Evolutionary conservation across 139 green algal genomes (phyloP).

Genomic region (Chlorella sp.): DNA sequence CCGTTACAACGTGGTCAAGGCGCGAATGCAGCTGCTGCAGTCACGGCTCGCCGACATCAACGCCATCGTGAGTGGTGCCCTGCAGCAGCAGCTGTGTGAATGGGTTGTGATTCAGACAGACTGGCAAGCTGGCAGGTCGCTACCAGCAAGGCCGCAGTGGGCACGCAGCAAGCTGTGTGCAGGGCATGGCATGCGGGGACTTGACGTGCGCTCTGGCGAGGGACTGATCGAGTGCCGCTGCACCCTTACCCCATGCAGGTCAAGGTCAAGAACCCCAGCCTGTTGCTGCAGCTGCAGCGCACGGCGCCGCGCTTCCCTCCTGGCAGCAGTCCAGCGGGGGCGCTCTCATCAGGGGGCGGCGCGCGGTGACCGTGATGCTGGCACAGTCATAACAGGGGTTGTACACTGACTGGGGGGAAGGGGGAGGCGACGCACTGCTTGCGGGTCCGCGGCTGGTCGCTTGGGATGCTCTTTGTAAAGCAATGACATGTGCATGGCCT

Average conservation of each 20-base stretch:
- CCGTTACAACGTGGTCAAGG: constrained; percentile 66
- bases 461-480: not conserved
- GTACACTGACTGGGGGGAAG: not conserved
- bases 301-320: not conserved
- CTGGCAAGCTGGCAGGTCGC: not conserved
- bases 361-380: not conserved
- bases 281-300: constrained; percentile 59
- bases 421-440: not conserved
- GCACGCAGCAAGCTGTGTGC: not conserved
- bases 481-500: not conserved
- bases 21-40: constrained; percentile 49
- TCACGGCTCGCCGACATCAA: constrained; percentile 53
- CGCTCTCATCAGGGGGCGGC: not conserved
- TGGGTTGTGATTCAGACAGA: not conserved
- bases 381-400: not conserved
- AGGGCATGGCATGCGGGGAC: not conserved
- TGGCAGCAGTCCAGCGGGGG: not conserved
- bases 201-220: too few relatives aligned
- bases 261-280: constrained; percentile 58
- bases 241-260: constrained; percentile 42
- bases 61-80: constrained; percentile 27
- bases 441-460: not conserved
- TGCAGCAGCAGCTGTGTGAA: not conserved
- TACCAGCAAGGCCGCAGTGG: not conserved
- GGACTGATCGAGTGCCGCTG: too few relatives aligned